Percentiles rank a stretch among this genome's conserved stretches.
These are phyloP conservation scores for Ploettnerulaceae sp. DNA, from an alignment of 2,329 filamentous ascomycete species.

Conservation along the genomic window DNA sequence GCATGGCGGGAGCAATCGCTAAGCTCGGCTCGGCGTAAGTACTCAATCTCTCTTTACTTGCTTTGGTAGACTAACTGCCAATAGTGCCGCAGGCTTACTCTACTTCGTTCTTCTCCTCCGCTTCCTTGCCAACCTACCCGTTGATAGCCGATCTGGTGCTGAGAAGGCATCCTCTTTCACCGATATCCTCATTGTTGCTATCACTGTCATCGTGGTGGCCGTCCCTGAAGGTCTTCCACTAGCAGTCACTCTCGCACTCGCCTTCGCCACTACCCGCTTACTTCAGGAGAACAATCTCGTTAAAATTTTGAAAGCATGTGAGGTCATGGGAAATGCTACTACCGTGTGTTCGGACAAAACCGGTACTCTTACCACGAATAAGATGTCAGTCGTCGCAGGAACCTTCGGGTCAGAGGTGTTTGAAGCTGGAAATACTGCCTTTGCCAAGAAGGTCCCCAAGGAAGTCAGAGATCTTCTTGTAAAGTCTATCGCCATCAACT, in stretches of 20 bases:
- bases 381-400: conserved; percentile 72
- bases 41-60: too few species aligned
- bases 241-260: conserved; percentile 62
- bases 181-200: conserved; percentile 57
- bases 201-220: conserved; percentile 65
- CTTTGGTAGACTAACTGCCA: not conserved
- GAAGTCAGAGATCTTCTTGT: conserved; percentile 14
- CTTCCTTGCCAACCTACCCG: conserved; percentile 60
- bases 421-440: conserved; percentile 16
- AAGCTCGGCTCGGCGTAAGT: conserved; percentile 49
- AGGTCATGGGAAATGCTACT: conserved; percentile 67
- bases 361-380: conserved; percentile 68
- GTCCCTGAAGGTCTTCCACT: conserved; percentile 62
- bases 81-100: conserved; percentile 61
- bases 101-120: conserved; percentile 77
- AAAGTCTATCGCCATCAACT: conserved; percentile 59
- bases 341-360: conserved; percentile 80
- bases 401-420: conserved; percentile 51
- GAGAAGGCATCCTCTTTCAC: conserved; percentile 58
- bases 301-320: conserved; percentile 59
- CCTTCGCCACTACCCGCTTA: conserved; percentile 63
- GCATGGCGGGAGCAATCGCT: conserved; percentile 72
- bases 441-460: conserved; percentile 6
- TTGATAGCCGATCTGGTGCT: conserved; percentile 43
- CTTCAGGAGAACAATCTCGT: conserved; percentile 66